phyloP scores from a whole-genome alignment of 208 protist species.

The Trypanosoma cruzi region DNA sequence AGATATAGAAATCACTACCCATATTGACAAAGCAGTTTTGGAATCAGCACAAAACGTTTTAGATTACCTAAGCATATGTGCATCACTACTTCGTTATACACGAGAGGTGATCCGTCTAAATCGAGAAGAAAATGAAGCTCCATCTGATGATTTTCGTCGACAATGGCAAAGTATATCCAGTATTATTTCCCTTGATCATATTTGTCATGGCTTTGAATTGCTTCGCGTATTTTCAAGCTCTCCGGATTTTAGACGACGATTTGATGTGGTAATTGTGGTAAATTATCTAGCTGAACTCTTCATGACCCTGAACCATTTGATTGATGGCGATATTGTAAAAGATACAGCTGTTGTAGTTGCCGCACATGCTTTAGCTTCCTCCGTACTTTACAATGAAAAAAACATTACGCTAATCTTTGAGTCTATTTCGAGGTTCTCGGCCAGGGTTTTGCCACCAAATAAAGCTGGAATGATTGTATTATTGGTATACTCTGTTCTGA shows the following conservation, averaged over 20 bases:
- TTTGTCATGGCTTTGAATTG: conserved; percentile 65
- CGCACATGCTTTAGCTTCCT: conserved; percentile 81
- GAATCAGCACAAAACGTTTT: conserved; percentile 49
- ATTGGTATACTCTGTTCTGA: conserved; percentile 77
- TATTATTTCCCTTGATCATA: conserved; percentile 73
- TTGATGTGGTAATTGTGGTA: conserved; percentile 53
- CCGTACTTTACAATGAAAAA: conserved; percentile 82
- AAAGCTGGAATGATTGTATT: conserved; percentile 57
- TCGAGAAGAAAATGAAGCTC: conserved; percentile 35
- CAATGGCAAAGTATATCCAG: conserved; percentile 80
- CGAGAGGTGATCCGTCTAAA: conserved; percentile 59
- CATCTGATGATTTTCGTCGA: conserved; percentile 57
- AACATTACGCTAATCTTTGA: conserved; percentile 80
- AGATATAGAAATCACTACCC: conserved; percentile 53
- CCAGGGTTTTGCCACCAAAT: conserved; percentile 34
- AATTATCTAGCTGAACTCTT: conserved; percentile 79
- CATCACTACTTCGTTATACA: conserved; percentile 67
- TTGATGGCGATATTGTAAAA: conserved; percentile 73
- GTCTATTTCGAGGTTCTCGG: conserved; percentile 48
- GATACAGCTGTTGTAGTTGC: conserved; percentile 66
- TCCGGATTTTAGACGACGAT: conserved; percentile 59
- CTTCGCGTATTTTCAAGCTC: conserved; percentile 67
- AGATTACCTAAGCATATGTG: conserved; percentile 72
- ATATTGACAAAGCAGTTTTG: conserved; percentile 57
- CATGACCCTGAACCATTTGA: conserved; percentile 67